Percentiles rank a stretch among this genome's conserved stretches.
These are phyloP conservation scores for Boletus nobilissimus DNA, from an alignment of 1,284 basidiomycete genomes.

Conservation along the genomic window DNA sequence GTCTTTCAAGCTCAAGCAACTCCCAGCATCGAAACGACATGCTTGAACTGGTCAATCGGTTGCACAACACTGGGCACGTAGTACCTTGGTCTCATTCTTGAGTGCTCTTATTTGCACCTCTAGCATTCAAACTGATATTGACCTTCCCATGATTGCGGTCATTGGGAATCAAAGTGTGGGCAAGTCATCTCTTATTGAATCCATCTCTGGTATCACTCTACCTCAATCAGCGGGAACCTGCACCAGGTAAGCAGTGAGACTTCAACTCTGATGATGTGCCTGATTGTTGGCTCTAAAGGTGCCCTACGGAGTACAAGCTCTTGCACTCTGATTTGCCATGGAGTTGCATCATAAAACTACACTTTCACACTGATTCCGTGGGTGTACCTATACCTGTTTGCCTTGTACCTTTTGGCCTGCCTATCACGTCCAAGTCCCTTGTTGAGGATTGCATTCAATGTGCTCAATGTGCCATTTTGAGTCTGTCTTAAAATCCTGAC, in stretches of 20 bases:
- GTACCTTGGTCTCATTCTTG: too few relatives aligned
- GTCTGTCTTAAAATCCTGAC: slow-evolving; percentile 55
- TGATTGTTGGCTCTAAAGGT: slow-evolving; percentile 52
- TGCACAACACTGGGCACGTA: too few relatives aligned
- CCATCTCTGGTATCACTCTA: slow-evolving; percentile 75
- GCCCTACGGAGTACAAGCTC: slow-evolving; percentile 76
- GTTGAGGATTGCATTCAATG: slow-evolving; percentile 73
- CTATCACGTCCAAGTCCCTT: slow-evolving; percentile 59
- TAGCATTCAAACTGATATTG: slow-evolving; percentile 63
- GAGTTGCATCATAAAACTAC: slow-evolving; percentile 69
- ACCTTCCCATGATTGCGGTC: slow-evolving; percentile 75
- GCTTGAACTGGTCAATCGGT: too few relatives aligned
- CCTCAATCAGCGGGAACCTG: slow-evolving; percentile 74
- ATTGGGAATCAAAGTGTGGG: slow-evolving; percentile 76
- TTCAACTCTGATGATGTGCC: too few relatives aligned
- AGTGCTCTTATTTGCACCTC: too few relatives aligned
- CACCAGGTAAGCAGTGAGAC: slow-evolving; percentile 59
- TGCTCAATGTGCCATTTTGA: slow-evolving; percentile 78
- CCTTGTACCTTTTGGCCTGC: slow-evolving; percentile 61
- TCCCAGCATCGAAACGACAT: slow-evolving; percentile 48
- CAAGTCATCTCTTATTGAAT: slow-evolving; percentile 79
- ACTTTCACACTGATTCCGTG: slow-evolving; percentile 58
- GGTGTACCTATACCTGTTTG: slow-evolving; percentile 55
- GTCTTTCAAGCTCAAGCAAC: slow-evolving; percentile 55
- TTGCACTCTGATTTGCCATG: slow-evolving; percentile 58